phyloP scores from a whole-genome alignment of 345 rosid species.

The Raphanus raphanistrum region DNA sequence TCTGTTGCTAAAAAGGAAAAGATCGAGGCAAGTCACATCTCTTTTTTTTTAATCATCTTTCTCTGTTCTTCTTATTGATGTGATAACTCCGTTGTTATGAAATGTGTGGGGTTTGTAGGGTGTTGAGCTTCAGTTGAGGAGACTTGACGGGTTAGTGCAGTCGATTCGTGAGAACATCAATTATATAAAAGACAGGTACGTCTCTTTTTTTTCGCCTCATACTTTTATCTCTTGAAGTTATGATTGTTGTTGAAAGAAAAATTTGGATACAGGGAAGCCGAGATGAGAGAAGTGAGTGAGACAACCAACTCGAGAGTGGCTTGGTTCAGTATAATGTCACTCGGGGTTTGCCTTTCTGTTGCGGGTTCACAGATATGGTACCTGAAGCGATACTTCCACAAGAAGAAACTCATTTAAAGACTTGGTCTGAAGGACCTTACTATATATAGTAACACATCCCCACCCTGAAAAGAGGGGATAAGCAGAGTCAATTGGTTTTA shows the following conservation, averaged over 20 bases:
- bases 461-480: constrained; percentile 27
- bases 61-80: background rate
- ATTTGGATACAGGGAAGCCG: constrained; percentile 58
- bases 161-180: constrained; percentile 60
- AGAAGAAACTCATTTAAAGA: constrained; percentile 73
- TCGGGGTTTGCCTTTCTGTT: constrained; percentile 61
- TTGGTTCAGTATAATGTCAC: constrained; percentile 74
- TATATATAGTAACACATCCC: constrained; percentile 27
- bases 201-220: constrained; percentile 1
- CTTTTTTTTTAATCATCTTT: background rate
- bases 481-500: constrained; percentile 26
- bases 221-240: background rate
- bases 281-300: constrained; percentile 75
- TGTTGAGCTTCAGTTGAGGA: constrained; percentile 78
- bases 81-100: background rate
- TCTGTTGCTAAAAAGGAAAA: constrained; percentile 90
- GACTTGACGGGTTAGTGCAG: constrained; percentile 67
- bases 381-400: constrained; percentile 61
- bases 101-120: constrained; percentile 52
- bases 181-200: constrained; percentile 63
- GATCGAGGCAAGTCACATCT: constrained; percentile 61
- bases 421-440: constrained; percentile 16
- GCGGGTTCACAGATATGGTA: constrained; percentile 61
- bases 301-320: constrained; percentile 70
- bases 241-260: background rate